Conservation (phyloP, 345 rosid species). For the Linum lewisii region DNA sequence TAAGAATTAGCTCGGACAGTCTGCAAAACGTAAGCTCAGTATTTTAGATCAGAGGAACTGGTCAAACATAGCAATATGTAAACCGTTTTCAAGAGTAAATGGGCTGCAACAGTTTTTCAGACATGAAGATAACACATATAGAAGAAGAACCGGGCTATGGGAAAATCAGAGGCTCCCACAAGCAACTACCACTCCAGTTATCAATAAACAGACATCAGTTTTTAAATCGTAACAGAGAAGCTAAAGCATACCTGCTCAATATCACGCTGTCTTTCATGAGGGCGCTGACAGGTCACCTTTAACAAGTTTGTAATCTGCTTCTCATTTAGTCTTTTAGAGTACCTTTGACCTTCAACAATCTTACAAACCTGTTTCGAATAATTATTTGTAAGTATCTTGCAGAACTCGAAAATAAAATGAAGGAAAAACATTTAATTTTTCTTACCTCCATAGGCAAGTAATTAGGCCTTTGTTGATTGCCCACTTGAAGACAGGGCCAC, state of each 20-base stretch:
- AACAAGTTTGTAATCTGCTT: slow-evolving; percentile 33
- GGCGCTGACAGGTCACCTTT: slow-evolving; percentile 33
- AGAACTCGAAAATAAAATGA: background rate
- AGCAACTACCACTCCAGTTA: too few relatives aligned
- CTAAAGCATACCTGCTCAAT: slow-evolving; percentile 21
- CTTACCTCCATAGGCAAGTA: slow-evolving; percentile 40
- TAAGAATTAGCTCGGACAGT: slow-evolving; percentile 22
- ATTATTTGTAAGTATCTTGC: background rate
- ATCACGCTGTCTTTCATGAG: slow-evolving; percentile 24
- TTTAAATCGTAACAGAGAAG: background rate
- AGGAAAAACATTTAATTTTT: background rate
- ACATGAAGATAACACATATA: too few relatives aligned
- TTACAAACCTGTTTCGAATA: slow-evolving; percentile 26
- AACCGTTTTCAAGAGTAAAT: too few relatives aligned
- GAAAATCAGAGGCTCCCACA: too few relatives aligned
- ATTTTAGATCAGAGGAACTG: background rate
- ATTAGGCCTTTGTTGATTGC: slow-evolving; percentile 25
- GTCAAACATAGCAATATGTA: too few relatives aligned
- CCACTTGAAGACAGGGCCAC: slow-evolving; percentile 36
- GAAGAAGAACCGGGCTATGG: too few relatives aligned
- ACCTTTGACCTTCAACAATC: slow-evolving; percentile 36
- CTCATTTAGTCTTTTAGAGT: slow-evolving; percentile 30
- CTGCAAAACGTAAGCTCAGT: slow-evolving; percentile 5
- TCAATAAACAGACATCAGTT: background rate
- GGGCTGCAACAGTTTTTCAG: too few relatives aligned